Evolutionary conservation across 208 protist genomes (phyloP).

Genomic region (Lotmaria passim): DNA sequence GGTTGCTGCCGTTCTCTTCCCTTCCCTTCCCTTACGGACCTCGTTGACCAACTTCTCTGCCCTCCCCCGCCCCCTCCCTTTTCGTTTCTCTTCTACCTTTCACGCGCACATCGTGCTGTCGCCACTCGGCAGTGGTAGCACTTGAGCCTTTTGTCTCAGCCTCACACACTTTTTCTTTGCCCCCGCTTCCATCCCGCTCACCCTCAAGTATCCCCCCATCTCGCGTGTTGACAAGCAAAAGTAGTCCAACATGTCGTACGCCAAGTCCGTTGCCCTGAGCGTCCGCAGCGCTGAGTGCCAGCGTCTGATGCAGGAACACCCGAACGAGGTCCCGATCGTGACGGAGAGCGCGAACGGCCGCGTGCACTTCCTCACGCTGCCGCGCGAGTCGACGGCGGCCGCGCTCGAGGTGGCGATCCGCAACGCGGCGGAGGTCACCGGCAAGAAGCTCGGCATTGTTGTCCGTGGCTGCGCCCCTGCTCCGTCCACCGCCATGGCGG

Average conservation of each 20-base stretch:
- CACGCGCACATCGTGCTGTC: no score
- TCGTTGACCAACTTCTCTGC: no score
- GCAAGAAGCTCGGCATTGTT: constrained; percentile 19
- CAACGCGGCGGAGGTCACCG: constrained; percentile 15
- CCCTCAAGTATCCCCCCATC: no score
- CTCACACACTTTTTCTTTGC: no score
- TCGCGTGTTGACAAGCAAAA: no score
- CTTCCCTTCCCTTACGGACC: no score
- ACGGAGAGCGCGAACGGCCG: constrained; percentile 15
- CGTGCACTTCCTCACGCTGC: constrained; percentile 19
- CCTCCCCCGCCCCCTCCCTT: no score
- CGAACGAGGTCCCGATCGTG: constrained; percentile 23
- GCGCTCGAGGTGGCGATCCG: constrained; percentile 26
- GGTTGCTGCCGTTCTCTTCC: no score
- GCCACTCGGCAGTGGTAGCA: no score
- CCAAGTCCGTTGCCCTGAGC: constrained; percentile 15
- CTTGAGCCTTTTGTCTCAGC: no score
- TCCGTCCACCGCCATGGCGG: constrained; percentile 20
- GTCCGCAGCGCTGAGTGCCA: background rate
- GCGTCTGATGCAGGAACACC: constrained; percentile 24
- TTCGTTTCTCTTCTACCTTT: no score
- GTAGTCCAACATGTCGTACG: constrained; percentile 6
- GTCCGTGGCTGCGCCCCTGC: constrained; percentile 28
- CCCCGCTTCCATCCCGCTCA: no score
- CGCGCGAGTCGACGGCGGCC: constrained; percentile 20